These are phyloP conservation scores for Penicillium brevicompactum DNA, from an alignment of 2,329 filamentous ascomycete genomes.

Conservation along the genomic window DNA sequence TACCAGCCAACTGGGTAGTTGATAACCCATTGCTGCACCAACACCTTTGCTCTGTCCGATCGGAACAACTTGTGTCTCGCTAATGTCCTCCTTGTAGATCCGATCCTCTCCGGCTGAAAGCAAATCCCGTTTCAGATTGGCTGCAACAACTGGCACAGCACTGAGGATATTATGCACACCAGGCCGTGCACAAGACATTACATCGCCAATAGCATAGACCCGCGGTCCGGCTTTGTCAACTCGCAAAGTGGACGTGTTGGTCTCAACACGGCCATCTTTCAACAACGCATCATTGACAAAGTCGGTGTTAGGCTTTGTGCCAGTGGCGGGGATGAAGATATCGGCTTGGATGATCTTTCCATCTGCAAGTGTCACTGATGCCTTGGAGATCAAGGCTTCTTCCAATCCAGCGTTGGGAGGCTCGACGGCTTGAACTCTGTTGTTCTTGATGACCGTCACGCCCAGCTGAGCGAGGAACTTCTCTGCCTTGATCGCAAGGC, in stretches of 20 bases:
- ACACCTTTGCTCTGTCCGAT: slow-evolving; percentile 51
- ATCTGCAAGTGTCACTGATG: slow-evolving; percentile 43
- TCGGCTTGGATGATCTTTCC: slow-evolving; percentile 47
- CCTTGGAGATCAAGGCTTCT: slow-evolving; percentile 24
- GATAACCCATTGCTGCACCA: slow-evolving; percentile 47
- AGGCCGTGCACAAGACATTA: slow-evolving; percentile 41
- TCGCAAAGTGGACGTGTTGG: slow-evolving; percentile 41
- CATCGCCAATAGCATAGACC: slow-evolving; percentile 54
- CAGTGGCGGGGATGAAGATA: slow-evolving; percentile 53
- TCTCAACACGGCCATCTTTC: slow-evolving; percentile 40
- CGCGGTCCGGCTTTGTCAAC: slow-evolving; percentile 39
- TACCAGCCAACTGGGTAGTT: slow-evolving; percentile 48
- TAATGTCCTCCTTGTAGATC: slow-evolving; percentile 45
- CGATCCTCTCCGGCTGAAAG: slow-evolving; percentile 41
- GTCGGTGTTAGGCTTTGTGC: slow-evolving; percentile 44
- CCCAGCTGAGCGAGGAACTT: slow-evolving; percentile 47
- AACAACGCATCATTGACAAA: slow-evolving; percentile 41
- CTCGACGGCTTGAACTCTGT: slow-evolving; percentile 37
- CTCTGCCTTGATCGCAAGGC: slow-evolving; percentile 48
- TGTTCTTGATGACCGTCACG: slow-evolving; percentile 50
- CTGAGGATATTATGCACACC: slow-evolving; percentile 47
- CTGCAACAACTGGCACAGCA: slow-evolving; percentile 47
- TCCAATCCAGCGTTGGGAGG: slow-evolving; percentile 34
- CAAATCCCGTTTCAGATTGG: slow-evolving; percentile 53
- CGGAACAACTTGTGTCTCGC: slow-evolving; percentile 52